Evolutionary conservation across 192 early-diverging fungal genomes (phyloP).

Genomic region (Backusella psychrophila): DNA sequence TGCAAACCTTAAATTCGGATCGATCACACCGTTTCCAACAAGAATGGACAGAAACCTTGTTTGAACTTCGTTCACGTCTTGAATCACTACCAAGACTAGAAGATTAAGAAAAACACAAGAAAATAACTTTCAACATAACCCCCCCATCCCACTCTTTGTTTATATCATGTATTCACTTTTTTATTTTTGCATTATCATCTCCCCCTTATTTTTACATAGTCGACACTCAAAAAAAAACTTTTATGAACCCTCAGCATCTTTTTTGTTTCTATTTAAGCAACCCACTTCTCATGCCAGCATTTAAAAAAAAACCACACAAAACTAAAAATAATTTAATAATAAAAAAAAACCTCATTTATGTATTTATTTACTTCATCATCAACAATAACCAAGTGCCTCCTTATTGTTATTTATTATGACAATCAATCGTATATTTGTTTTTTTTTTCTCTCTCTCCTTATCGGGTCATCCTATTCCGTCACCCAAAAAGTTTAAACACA

Average conservation of each 20-base stretch:
- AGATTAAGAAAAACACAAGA: not conserved
- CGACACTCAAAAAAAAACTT: not conserved
- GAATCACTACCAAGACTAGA: not conserved
- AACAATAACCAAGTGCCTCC: not conserved
- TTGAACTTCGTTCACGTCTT: not conserved
- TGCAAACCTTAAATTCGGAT: conserved; percentile 3
- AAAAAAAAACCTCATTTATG: not conserved
- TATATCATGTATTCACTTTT: not conserved
- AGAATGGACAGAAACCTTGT: not conserved
- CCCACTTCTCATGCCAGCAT: not conserved
- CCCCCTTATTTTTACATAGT: not conserved
- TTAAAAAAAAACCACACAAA: not conserved
- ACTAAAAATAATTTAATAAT: not conserved
- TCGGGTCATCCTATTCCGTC: not conserved
- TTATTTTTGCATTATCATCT: not conserved
- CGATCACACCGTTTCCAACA: not conserved
- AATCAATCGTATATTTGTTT: not conserved
- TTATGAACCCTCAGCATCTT: not conserved
- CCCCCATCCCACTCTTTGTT: conserved; percentile 1
- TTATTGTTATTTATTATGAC: not conserved
- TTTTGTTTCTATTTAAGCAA: not conserved
- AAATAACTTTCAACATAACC: not conserved
- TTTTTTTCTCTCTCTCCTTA: no score
- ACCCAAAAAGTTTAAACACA: not conserved
- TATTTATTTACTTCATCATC: not conserved